Conservation (phyloP, 768 basidiomycete genomes). For the Lentinus tigrinus region DNA sequence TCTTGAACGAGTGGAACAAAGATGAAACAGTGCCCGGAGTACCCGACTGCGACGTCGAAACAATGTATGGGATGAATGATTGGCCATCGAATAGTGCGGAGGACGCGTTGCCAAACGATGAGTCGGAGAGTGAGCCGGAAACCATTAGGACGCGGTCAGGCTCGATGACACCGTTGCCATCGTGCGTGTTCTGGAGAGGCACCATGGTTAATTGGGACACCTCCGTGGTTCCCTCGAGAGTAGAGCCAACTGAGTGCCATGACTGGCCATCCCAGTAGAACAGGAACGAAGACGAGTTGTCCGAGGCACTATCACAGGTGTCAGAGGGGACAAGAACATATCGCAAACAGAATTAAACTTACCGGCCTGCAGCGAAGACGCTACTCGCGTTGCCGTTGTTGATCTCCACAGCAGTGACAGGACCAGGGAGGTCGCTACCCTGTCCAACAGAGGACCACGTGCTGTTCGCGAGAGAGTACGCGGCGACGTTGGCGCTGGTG, state of each 20-base stretch:
- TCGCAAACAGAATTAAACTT: constrained; percentile 27
- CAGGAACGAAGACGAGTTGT: constrained; percentile 68
- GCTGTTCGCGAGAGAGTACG: constrained; percentile 66
- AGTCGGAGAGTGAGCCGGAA: constrained; percentile 71
- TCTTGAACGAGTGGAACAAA: constrained; percentile 83
- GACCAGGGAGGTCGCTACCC: constrained; percentile 71
- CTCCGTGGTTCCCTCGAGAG: constrained; percentile 54
- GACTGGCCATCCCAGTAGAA: constrained; percentile 79
- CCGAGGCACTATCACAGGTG: constrained; percentile 42
- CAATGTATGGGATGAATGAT: constrained; percentile 77
- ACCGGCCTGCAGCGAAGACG: constrained; percentile 90
- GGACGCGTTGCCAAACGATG: constrained; percentile 75
- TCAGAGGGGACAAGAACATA: constrained; percentile 1
- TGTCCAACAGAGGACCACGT: constrained; percentile 75
- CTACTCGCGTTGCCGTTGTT: constrained; percentile 79
- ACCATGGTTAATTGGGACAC: constrained; percentile 89
- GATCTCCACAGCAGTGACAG: constrained; percentile 84
- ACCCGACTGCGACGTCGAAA: constrained; percentile 64
- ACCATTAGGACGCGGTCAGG: constrained; percentile 88
- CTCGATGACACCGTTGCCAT: constrained; percentile 68
- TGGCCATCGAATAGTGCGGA: constrained; percentile 87
- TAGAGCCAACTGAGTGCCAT: constrained; percentile 68
- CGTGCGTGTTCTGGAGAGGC: constrained; percentile 77
- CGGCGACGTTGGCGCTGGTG: constrained; percentile 67
- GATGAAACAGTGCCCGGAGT: constrained; percentile 55